Conservation (phyloP, 768 basidiomycete species). For the Pulveroboletus ravenelii region DNA sequence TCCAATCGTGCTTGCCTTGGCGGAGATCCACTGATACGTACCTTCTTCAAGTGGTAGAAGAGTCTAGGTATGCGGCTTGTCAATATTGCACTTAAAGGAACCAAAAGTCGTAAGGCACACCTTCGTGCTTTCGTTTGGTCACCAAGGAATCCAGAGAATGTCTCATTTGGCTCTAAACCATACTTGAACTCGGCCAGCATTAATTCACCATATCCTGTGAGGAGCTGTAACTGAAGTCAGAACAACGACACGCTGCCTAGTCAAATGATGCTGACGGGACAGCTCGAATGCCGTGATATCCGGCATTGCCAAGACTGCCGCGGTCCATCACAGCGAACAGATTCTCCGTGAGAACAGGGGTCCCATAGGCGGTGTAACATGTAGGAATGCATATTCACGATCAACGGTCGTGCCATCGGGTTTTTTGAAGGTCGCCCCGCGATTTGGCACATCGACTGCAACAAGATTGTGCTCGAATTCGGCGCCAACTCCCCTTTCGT, state of each 20-base stretch:
- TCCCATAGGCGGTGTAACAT: conserved; percentile 91
- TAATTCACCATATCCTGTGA: conserved; percentile 76
- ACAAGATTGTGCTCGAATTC: conserved; percentile 81
- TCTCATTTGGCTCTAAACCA: conserved; percentile 81
- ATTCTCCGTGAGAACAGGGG: conserved; percentile 89
- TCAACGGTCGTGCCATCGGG: conserved; percentile 63
- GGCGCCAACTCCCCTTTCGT: conserved; percentile 75
- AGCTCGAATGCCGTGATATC: conserved; percentile 86
- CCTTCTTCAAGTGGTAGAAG: conserved; percentile 90
- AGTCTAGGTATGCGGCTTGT: conserved; percentile 35
- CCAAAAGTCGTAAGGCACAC: conserved; percentile 31
- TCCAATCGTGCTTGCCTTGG: not conserved
- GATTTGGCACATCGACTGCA: conserved; percentile 63
- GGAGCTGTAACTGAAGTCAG: conserved; percentile 42
- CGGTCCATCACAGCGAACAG: conserved; percentile 69
- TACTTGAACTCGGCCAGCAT: conserved; percentile 96
- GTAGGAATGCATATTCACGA: conserved; percentile 77
- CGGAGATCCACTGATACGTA: conserved; percentile 16
- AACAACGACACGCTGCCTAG: not conserved
- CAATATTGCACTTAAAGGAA: conserved; percentile 3
- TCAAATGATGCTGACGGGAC: conserved; percentile 55
- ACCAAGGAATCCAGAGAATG: conserved; percentile 62
- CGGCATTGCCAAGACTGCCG: conserved; percentile 62
- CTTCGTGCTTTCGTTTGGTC: conserved; percentile 75
- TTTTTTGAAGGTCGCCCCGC: conserved; percentile 82